Base-by-base conservation (phyloP, 148 eudicot species). In the Polygonum maritimum region DNA sequence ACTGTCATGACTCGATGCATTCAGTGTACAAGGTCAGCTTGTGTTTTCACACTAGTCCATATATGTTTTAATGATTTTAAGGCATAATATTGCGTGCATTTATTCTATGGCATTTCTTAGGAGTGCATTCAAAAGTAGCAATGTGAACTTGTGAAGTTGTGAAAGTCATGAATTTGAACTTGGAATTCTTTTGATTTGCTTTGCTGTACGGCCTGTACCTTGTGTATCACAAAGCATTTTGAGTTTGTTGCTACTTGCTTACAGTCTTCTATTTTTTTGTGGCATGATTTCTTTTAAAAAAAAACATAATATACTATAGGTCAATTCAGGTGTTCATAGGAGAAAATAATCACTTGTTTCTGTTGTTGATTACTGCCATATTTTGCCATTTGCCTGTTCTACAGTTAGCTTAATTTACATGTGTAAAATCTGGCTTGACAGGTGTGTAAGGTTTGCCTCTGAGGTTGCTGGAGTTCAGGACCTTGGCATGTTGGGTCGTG, bases 401-500 rank as follows among this genome's bases (percentile, higher is more conserved):
- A n/a, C 19, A 62, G 38, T 62, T 18, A 45, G 22, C 49, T 74
- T 45, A 21, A 55, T 49, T 76, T 55, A 55, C 21, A 76, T 21
- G 58, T 69, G 26, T 69, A 38, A 60, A 19, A 3, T 48, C 76
- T 85, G 74, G 26, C 63, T 75, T 45, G 35, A 70, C 85, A 89
- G 99, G 81, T 96, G 99, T 84, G 98, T 96, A 22, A 89, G 99
- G 82, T 96, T 96, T 87, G 99, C 98, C 69, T 58, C 87, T 62
- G 99, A 96, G 87, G 76, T 96, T 75, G 97, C 99, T 81, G 99
- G 98, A 36, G 94, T 89, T 74, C 87, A 91, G 81, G 99, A 96
- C 84, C 98, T 96, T 81, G 99, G 99, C 79, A 92, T 96, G 93
- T 85, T 96, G 79, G 99, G 99, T 45, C 98, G 99, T 87, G 99